phyloP scores from a whole-genome alignment of 1,139 yeast genomes.

The Yamadazyma siamensis region DNA sequence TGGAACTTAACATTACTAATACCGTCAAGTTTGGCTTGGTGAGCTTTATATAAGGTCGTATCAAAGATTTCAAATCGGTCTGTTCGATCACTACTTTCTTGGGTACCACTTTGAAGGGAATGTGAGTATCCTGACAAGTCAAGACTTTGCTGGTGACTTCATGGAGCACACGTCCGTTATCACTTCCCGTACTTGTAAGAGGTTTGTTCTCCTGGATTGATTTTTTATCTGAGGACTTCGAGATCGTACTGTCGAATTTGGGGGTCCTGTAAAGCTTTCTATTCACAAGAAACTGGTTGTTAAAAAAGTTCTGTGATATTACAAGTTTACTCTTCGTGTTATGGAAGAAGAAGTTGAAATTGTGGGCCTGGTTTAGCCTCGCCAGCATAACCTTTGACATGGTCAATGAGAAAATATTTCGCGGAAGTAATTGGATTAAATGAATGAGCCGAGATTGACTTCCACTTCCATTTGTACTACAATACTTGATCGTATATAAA shows the following conservation, averaged over 20 bases:
- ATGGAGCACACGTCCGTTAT: conserved; percentile 10
- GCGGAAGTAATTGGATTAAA: too few relatives aligned
- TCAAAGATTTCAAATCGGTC: conserved; percentile 25
- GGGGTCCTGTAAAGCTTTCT: conserved; percentile 4
- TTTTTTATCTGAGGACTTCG: conserved; percentile 7
- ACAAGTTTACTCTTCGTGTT: conserved; percentile 31
- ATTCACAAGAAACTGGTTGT: conserved; percentile 26
- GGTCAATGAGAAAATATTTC: too few relatives aligned
- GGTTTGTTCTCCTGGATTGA: too few relatives aligned
- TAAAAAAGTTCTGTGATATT: conserved; percentile 33
- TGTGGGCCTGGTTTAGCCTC: conserved; percentile 17
- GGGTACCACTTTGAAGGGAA: conserved; percentile 61
- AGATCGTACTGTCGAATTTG: conserved; percentile 1
- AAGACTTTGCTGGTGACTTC: conserved; percentile 25
- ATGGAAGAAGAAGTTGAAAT: conserved; percentile 39
- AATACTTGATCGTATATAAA: too few relatives aligned
- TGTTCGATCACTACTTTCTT: conserved; percentile 16
- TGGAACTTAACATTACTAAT: conserved; percentile 84
- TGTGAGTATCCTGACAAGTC: conserved; percentile 38
- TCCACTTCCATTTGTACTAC: too few relatives aligned
- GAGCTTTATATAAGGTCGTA: conserved; percentile 67
- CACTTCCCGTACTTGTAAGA: too few relatives aligned
- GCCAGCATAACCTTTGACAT: conserved; percentile 4
- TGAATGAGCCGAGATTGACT: too few relatives aligned
- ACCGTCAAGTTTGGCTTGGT: conserved; percentile 89